Conservation (phyloP, 768 basidiomycete genomes). For the Hypsizygus marmoreus region DNA sequence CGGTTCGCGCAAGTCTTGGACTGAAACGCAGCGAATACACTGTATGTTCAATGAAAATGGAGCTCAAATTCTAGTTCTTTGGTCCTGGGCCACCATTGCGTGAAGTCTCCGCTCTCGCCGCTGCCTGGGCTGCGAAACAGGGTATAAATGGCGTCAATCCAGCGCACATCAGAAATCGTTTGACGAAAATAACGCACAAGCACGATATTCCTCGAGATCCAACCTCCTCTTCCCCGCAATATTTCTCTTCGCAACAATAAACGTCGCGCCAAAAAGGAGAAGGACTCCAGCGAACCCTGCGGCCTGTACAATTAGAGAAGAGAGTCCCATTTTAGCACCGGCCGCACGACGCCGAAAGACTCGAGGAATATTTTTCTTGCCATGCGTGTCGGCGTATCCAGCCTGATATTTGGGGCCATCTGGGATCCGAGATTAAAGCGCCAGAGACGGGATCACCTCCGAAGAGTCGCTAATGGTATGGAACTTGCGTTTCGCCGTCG, state of each 20-base stretch:
- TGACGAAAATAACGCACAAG: constrained; percentile 25
- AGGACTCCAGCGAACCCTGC: constrained; percentile 32
- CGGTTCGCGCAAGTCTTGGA: background rate
- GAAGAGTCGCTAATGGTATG: too few relatives aligned
- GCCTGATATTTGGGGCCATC: constrained; percentile 14
- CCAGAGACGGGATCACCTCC: background rate
- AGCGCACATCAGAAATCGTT: background rate
- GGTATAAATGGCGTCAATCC: background rate
- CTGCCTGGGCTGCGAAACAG: background rate
- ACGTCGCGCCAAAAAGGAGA: constrained; percentile 28
- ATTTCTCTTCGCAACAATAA: constrained; percentile 35
- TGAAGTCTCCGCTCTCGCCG: background rate
- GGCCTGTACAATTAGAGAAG: constrained; percentile 19
- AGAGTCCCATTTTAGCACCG: constrained; percentile 6
- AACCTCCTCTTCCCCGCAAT: constrained; percentile 33
- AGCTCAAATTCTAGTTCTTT: too few relatives aligned
- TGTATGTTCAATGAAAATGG: background rate
- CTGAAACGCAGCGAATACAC: background rate
- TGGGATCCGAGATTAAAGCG: background rate
- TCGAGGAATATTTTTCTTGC: constrained; percentile 7
- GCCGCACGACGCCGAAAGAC: background rate
- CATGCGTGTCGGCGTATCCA: constrained; percentile 22
- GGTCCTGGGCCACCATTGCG: too few relatives aligned
- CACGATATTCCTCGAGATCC: constrained; percentile 33
- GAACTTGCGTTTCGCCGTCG: too few relatives aligned